Base-by-base conservation (phyloP, 768 basidiomycete species). In the Rhizopogon rudus region DNA sequence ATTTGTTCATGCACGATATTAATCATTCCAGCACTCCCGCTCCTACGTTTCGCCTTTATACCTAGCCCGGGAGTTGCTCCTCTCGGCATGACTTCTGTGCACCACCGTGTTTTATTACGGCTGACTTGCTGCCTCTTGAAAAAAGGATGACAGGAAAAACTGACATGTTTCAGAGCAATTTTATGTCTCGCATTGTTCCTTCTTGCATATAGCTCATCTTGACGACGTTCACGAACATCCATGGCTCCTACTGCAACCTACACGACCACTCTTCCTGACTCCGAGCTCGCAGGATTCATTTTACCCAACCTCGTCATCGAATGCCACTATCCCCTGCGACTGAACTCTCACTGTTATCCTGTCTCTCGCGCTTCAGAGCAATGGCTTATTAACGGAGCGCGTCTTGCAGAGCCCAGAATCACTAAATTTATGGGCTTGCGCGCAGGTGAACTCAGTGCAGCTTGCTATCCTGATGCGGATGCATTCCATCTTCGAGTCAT, bases 361-460 rank as follows among this genome's bases (percentile, higher is more conserved):
- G 69, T 75, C 22, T 73, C 74, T 14, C 69, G 66, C 25, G 65
- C 71, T 50, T 74, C 74, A 3, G 75, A 74, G 40, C 49, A 62
- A 44, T 76, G 75, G 75, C 54, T 76, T 29, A 53, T 61, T 55
- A 58, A 37, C 53, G 61, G 48, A 46, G 55, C 51, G 3, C 25
- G 5, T 53, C 54, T 55, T 17, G 58, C 58, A 53, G 62, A 62
- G 45, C 64, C 68, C 52, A 56, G 46, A 20, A 45, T 53, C 40
- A 63, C 60, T 46, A 57, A 61, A 13, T 73, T 86, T 40, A 70
- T 73, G 53, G 80, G 79, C 17, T 72, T 84, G 48, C 79, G 82
- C 55, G 82, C 81, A 6, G 82, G 84, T 44, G 79, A 82, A 58
- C 77, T 87, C 55, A 79, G 81, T 20, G 81, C 81, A 1, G 80